Percentiles rank a stretch among this genome's conserved stretches.
These are phyloP conservation scores for Collybiopsis confluens DNA, from an alignment of 768 basidiomycete genomes.

Conservation along the genomic window DNA sequence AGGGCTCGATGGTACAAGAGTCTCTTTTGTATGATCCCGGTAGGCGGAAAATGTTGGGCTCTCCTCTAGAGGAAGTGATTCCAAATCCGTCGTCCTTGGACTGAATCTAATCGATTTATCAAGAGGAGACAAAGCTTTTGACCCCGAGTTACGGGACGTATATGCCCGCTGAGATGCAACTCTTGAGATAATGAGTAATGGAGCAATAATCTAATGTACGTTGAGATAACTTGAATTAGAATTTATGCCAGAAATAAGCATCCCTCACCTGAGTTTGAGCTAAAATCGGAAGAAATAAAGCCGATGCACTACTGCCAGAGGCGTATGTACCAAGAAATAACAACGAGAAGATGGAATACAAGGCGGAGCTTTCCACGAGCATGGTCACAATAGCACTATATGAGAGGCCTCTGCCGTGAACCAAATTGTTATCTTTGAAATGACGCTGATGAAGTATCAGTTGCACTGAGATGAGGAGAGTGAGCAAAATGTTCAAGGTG, in stretches of 20 bases:
- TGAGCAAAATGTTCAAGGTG: conserved; percentile 24
- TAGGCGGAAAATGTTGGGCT: too few species aligned
- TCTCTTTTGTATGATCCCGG: too few species aligned
- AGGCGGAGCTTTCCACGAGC: conserved; percentile 28
- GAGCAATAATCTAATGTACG: conserved; percentile 5
- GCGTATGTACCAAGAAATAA: conserved; percentile 24
- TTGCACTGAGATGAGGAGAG: conserved; percentile 20
- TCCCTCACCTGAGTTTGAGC: conserved; percentile 20
- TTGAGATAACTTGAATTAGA: too few species aligned
- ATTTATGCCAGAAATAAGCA: neutral
- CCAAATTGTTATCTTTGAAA: neutral
- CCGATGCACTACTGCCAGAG: conserved; percentile 11
- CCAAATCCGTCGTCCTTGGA: too few species aligned
- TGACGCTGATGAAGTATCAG: conserved; percentile 18
- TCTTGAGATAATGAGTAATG: conserved; percentile 7
- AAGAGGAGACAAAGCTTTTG: too few species aligned
- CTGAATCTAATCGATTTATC: too few species aligned
- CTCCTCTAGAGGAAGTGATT: too few species aligned
- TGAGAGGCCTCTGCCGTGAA: neutral
- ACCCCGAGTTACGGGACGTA: neutral
- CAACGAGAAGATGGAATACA: conserved; percentile 22
- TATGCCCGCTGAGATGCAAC: conserved; percentile 6
- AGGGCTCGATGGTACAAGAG: too few species aligned
- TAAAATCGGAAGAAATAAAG: conserved; percentile 17
- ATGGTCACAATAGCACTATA: conserved; percentile 24